These are phyloP conservation scores for Phascolomyces articulosus DNA, from an alignment of 371 early-diverging fungal species.

Conservation along the genomic window DNA sequence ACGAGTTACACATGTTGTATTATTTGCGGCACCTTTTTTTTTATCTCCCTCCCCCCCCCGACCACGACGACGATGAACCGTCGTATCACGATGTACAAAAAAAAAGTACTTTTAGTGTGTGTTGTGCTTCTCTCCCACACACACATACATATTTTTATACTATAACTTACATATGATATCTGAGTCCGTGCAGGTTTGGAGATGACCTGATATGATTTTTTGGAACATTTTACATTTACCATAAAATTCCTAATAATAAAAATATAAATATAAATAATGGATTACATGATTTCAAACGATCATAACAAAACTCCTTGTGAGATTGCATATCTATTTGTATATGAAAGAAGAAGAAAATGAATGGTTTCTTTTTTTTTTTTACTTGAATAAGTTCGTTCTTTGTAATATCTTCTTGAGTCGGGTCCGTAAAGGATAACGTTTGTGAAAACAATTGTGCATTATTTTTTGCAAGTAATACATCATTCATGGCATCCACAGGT, in stretches of 20 bases:
- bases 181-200: conserved; percentile 43
- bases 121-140: neutral
- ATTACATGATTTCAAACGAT: too few species aligned
- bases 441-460: conserved; percentile 52
- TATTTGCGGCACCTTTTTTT: conserved; percentile 1
- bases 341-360: neutral
- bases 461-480: conserved; percentile 48
- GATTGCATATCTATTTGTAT: neutral
- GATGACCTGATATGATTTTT: conserved; percentile 29
- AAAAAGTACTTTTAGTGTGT: too few species aligned
- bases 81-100: neutral
- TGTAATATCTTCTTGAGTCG: conserved; percentile 50
- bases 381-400: conserved; percentile 49
- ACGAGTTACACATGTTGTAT: conserved; percentile 16
- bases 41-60: neutral
- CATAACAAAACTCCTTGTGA: neutral
- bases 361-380: neutral
- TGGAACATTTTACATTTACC: conserved; percentile 43
- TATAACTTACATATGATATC: conserved; percentile 40
- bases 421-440: conserved; percentile 55
- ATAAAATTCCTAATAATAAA: conserved; percentile 42
- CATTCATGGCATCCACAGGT: conserved; percentile 20
- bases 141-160: neutral
- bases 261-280: neutral
- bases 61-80: too few species aligned